phyloP scores from a whole-genome alignment of 1,284 basidiomycete genomes.

The Pulchroboletus neoregius region DNA sequence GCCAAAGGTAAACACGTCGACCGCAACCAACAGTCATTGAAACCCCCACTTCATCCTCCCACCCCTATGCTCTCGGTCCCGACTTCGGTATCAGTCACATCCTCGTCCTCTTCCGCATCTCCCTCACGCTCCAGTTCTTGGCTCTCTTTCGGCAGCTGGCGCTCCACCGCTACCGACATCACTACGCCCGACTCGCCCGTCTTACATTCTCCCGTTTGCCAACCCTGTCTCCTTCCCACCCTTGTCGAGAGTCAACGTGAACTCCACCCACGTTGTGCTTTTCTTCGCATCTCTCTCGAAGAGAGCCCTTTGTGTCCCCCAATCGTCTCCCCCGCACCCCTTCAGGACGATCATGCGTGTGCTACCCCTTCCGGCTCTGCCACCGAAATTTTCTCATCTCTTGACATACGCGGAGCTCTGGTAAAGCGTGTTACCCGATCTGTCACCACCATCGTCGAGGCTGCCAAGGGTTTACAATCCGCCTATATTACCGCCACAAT shows the following conservation, averaged over 20 bases:
- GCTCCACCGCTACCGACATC: slow-evolving; percentile 41
- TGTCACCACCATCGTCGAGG: slow-evolving; percentile 45
- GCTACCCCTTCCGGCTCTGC: not conserved
- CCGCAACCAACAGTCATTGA: slow-evolving; percentile 10
- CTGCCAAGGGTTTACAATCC: slow-evolving; percentile 53
- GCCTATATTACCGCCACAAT: slow-evolving; percentile 53
- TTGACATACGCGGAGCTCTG: slow-evolving; percentile 15
- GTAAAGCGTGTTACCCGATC: slow-evolving; percentile 39
- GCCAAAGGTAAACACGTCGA: slow-evolving; percentile 37
- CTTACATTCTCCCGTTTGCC: slow-evolving; percentile 29
- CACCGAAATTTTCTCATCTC: slow-evolving; percentile 10
- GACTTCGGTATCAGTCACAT: slow-evolving; percentile 31
- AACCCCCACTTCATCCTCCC: slow-evolving; percentile 33
- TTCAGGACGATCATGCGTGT: not conserved
- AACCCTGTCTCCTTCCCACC: slow-evolving; percentile 27
- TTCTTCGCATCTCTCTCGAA: slow-evolving; percentile 29
- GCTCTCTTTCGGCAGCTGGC: slow-evolving; percentile 51
- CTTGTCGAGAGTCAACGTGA: slow-evolving; percentile 25
- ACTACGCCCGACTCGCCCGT: slow-evolving; percentile 36
- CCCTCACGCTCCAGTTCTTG: slow-evolving; percentile 49
- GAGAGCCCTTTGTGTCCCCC: slow-evolving; percentile 26
- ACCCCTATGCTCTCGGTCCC: slow-evolving; percentile 27
- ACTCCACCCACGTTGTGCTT: slow-evolving; percentile 24
- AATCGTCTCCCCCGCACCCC: slow-evolving; percentile 1
- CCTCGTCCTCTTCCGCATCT: slow-evolving; percentile 28